Conservation (phyloP, 768 basidiomycete genomes). For the Mycena metata region DNA sequence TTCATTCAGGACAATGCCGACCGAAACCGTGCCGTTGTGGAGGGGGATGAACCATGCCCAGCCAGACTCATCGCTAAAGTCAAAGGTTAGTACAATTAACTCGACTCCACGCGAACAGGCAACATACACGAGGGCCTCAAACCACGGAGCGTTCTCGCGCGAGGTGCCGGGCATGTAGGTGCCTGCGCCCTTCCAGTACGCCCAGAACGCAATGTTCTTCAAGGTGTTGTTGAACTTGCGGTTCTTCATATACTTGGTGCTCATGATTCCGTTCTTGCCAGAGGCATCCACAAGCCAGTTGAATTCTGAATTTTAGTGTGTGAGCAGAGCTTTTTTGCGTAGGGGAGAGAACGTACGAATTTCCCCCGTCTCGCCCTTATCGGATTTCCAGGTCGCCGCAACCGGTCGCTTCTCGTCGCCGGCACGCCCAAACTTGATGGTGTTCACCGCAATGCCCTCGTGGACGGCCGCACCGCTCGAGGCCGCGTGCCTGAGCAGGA, state of each 20-base stretch:
- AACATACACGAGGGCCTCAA: too few species aligned
- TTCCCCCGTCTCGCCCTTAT: constrained; percentile 49
- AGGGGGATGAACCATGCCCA: constrained; percentile 73
- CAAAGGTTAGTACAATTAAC: constrained; percentile 41
- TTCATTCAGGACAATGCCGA: constrained; percentile 65
- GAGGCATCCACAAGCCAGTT: constrained; percentile 75
- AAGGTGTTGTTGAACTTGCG: constrained; percentile 65
- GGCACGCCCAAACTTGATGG: constrained; percentile 57
- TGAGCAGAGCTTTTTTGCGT: too few species aligned
- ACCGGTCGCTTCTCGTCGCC: constrained; percentile 49
- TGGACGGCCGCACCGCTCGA: constrained; percentile 62
- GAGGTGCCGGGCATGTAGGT: constrained; percentile 57
- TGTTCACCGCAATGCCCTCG: constrained; percentile 59
- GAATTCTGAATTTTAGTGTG: too few species aligned
- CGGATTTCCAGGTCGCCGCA: constrained; percentile 55
- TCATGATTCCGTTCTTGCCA: constrained; percentile 71
- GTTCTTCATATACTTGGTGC: constrained; percentile 69
- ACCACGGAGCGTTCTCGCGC: constrained; percentile 42
- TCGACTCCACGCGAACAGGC: neutral
- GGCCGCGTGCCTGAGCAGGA: constrained; percentile 69
- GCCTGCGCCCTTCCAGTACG: constrained; percentile 69
- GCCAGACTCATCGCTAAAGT: constrained; percentile 60
- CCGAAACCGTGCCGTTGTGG: constrained; percentile 61
- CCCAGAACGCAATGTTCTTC: constrained; percentile 75
- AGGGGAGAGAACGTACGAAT: too few species aligned